Evolutionary conservation across 441 rosid genomes (phyloP), one percentile per base, ranked within the genome.

Genomic region (Pelargonium myrrhifolium): DNA sequence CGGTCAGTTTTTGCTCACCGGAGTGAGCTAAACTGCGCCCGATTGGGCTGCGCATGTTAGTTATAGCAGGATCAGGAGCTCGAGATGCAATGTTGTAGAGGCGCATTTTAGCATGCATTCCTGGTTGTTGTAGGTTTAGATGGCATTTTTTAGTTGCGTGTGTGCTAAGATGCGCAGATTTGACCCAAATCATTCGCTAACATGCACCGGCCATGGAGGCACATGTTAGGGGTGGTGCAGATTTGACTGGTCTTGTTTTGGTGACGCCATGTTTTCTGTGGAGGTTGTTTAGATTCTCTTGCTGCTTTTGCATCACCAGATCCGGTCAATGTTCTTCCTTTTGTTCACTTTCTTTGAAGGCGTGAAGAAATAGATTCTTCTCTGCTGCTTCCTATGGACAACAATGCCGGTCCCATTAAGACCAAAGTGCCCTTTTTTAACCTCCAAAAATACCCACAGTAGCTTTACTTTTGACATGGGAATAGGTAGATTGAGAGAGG

Each of bases 321-420:
- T 53, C 59, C 18, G 59, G 59, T 53, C 24, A 6, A 53, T 51
- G 51, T 45, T 45, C 51, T 45, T 45, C n/a, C 53, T 47, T 47
- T 47, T 47, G 53, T 47, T 47, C 15, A 47, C 53, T 47, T 47
- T 47, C 53, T 47, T 12, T 47, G 53, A 45, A 45, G 21, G 22
- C 58, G 22, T 51, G 58, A 51, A 51, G 22, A 18, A 17, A 4
- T 53, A 53, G 59, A 18, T 53, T 53, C 59, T 53, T 51, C 20
- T 51, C 58, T 51, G 9, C 6, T 51, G 15, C 53, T 47, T 53
- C 24, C 59, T 35, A 17, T 53, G 24, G 18, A 15, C 59, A 53
- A 17, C 59, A 53, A 18, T 53, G 59, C 59, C 17, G 22, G 59
- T 53, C 18, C 6, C 9, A 24, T 53, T 53, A 53, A 18, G 59